Evolutionary conservation across 768 basidiomycete genomes (phyloP).

Genomic region (Tulasnella calospora): DNA sequence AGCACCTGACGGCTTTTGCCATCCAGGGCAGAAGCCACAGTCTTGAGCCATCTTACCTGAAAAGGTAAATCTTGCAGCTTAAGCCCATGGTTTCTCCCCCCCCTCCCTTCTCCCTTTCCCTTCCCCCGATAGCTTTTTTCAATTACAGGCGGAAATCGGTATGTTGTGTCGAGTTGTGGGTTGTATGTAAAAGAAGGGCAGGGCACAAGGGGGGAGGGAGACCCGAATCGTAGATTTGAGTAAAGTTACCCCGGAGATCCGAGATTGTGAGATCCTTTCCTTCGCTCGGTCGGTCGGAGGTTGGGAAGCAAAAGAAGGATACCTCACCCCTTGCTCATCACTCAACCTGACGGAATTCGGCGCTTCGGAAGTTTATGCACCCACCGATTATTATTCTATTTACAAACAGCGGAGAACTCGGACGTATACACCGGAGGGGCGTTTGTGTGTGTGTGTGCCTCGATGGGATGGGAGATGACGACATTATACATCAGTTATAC

Average conservation of each 20-base stretch:
- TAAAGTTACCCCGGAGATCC: slow-evolving; percentile 11
- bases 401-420: neutral
- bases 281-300: neutral
- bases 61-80: neutral
- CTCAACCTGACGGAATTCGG: slow-evolving; percentile 7
- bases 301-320: neutral
- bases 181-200: neutral
- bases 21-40: neutral
- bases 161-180: neutral
- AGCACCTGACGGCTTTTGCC: slow-evolving; percentile 2
- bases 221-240: slow-evolving; percentile 6
- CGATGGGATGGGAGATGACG: neutral
- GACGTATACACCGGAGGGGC: neutral
- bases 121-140: neutral
- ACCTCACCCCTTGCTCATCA: neutral
- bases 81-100: neutral
- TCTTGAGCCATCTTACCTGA: neutral
- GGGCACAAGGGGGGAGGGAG: neutral
- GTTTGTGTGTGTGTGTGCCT: neutral
- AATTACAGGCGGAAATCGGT: slow-evolving; percentile 8
- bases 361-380: slow-evolving; percentile 1
- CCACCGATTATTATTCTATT: neutral
- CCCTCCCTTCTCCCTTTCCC: neutral
- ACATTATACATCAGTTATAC: neutral
- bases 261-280: slow-evolving; percentile 4